These are phyloP conservation scores for Zelopaecilomyces penicillatus DNA, from an alignment of 2,329 filamentous ascomycete species.

Conservation along the genomic window DNA sequence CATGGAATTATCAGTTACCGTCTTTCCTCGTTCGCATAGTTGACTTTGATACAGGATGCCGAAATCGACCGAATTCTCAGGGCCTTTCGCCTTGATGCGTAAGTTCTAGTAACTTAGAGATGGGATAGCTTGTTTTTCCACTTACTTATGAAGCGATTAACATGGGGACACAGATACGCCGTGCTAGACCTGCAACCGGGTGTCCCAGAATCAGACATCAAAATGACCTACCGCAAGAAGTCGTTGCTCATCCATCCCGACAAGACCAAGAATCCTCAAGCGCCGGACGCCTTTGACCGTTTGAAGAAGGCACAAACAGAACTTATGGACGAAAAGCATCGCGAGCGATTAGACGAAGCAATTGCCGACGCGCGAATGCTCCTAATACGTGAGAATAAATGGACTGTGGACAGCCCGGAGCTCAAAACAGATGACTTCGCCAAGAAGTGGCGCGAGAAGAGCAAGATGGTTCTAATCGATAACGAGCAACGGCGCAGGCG, in stretches of 20 bases:
- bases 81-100: conserved; percentile 69
- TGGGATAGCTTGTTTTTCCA: conserved; percentile 1
- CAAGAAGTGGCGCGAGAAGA: conserved; percentile 82
- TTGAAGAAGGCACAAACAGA: conserved; percentile 90
- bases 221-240: conserved; percentile 86
- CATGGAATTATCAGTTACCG: too few relatives aligned
- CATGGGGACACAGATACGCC: conserved; percentile 57
- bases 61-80: conserved; percentile 92
- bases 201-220: conserved; percentile 93
- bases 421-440: conserved; percentile 77
- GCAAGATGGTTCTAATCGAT: conserved; percentile 81
- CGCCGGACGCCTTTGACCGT: conserved; percentile 92
- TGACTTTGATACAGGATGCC: conserved; percentile 56
- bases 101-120: conserved; percentile 15
- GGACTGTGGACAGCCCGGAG: conserved; percentile 82
- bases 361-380: conserved; percentile 95
- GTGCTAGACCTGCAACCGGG: conserved; percentile 93
- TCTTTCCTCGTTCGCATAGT: conserved; percentile 6
- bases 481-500: conserved; percentile 78
- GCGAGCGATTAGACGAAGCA: conserved; percentile 78
- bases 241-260: conserved; percentile 99
- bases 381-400: conserved; percentile 87
- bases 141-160: neutral
- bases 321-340: conserved; percentile 90
- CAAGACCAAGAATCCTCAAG: conserved; percentile 84